Percentiles rank a stretch among this genome's conserved stretches.
These are phyloP conservation scores for Epithele typhae DNA, from an alignment of 768 basidiomycete genomes.

Conservation along the genomic window DNA sequence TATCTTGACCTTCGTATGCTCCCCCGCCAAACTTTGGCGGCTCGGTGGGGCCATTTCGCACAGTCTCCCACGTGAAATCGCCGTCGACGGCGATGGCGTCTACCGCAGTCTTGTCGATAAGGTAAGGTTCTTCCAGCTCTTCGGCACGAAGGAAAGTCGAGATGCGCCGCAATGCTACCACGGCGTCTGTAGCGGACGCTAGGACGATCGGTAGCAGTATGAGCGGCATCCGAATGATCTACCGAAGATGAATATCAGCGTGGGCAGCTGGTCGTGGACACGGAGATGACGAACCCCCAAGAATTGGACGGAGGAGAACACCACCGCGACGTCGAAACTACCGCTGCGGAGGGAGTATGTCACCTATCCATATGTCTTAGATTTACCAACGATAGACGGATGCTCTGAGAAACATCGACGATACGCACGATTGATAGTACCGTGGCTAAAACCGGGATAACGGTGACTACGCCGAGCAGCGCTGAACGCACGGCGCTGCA, in stretches of 20 bases:
- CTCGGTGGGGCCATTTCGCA: slow-evolving; percentile 24
- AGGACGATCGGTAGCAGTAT: slow-evolving; percentile 53
- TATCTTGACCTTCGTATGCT: slow-evolving; percentile 5
- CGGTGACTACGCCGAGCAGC: slow-evolving; percentile 41
- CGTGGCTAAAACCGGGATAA: slow-evolving; percentile 66
- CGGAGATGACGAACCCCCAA: slow-evolving; percentile 61
- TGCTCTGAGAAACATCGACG: too few relatives aligned
- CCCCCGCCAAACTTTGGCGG: too few relatives aligned
- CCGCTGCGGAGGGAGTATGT: slow-evolving; percentile 63
- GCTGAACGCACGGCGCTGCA: slow-evolving; percentile 23
- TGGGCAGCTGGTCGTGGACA: too few relatives aligned
- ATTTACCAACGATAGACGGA: too few relatives aligned
- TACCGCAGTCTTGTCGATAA: slow-evolving; percentile 48
- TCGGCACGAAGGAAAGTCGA: slow-evolving; percentile 83
- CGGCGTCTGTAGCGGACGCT: slow-evolving; percentile 61
- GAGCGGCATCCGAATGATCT: slow-evolving; percentile 58
- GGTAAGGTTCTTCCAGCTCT: slow-evolving; percentile 55
- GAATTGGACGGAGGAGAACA: slow-evolving; percentile 85
- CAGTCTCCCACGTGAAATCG: slow-evolving; percentile 83
- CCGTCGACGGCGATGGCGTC: slow-evolving; percentile 63
- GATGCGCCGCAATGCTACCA: slow-evolving; percentile 75
- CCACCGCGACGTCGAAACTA: slow-evolving; percentile 57
- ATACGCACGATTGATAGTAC: slow-evolving; percentile 58
- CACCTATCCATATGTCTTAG: slow-evolving; percentile 47
- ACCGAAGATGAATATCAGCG: neutral